A percentile compares a stretch with the other conserved stretches of the same genome.
phyloP scores from a whole-genome alignment of 306 rosid genomes.

The Rosa rugosa region DNA sequence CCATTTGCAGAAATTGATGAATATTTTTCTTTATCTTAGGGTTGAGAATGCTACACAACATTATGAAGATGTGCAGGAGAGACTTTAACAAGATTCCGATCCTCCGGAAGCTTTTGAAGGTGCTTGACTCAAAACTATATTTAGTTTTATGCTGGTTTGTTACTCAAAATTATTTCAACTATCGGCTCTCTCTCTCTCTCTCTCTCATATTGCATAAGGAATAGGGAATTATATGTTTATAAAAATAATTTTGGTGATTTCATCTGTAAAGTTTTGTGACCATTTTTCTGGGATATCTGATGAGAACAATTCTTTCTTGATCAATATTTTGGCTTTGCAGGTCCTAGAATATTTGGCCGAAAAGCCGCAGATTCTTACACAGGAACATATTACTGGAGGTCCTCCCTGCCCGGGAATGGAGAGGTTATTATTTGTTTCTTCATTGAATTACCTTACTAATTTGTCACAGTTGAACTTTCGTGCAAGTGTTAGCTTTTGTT shows the following conservation, averaged over 20 bases:
- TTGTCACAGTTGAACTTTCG: background rate
- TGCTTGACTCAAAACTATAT: constrained; percentile 23
- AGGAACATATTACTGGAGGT: constrained; percentile 74
- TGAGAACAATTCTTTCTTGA: background rate
- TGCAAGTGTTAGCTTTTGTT: background rate
- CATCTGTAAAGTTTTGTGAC: background rate
- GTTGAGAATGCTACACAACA: constrained; percentile 92
- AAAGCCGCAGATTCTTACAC: constrained; percentile 64
- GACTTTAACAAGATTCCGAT: constrained; percentile 98
- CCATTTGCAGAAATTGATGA: constrained; percentile 23
- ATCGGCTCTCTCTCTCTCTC: background rate
- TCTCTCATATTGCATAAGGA: background rate
- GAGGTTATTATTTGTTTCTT: constrained; percentile 48
- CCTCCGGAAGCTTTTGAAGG: constrained; percentile 98
- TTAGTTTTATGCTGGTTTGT: background rate
- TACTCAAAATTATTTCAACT: background rate
- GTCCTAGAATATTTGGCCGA: constrained; percentile 80
- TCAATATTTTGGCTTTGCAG: constrained; percentile 31
- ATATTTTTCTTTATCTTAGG: constrained; percentile 46
- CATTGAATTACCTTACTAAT: background rate
- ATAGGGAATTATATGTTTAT: background rate
- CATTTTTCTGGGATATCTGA: background rate
- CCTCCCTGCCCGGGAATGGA: constrained; percentile 97
- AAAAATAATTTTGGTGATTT: background rate
- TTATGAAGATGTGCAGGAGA: constrained; percentile 81